Conservation (phyloP, 257 asterid genomes). For the Prunella vulgaris region DNA sequence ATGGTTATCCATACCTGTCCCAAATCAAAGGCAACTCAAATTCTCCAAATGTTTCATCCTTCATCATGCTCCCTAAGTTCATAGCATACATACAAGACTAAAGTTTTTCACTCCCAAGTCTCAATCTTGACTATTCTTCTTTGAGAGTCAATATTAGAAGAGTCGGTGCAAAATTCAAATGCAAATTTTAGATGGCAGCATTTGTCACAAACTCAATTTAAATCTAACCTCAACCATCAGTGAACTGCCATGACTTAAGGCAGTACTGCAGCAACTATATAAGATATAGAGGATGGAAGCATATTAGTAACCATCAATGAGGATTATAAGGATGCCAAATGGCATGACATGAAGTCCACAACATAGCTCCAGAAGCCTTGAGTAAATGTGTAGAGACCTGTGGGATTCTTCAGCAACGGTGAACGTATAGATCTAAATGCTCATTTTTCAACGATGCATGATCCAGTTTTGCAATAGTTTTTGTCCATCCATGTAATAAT, state of each 20-base stretch:
- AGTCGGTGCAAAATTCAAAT: background rate
- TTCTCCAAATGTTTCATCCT: background rate
- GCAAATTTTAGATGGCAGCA: background rate
- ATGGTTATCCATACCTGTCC: background rate
- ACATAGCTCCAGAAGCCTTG: background rate
- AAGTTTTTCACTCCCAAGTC: background rate
- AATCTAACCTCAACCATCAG: background rate
- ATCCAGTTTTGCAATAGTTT: conserved; percentile 1
- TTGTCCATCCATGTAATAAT: background rate
- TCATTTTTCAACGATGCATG: background rate
- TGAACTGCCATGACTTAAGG: background rate
- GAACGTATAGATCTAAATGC: background rate
- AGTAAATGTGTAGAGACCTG: background rate
- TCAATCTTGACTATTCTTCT: background rate
- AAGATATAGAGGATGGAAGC: background rate
- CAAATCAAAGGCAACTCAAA: background rate
- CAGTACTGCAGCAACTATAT: background rate
- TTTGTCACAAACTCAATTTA: background rate
- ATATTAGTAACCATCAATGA: background rate
- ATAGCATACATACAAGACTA: background rate
- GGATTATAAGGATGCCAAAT: background rate
- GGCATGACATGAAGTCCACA: background rate
- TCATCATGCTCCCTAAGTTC: background rate
- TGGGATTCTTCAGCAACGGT: background rate
- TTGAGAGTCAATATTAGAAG: background rate